Evolutionary conservation across 768 basidiomycete genomes (phyloP), one percentile per base, ranked within the genome.

Genomic region (Boletus patriciae): DNA sequence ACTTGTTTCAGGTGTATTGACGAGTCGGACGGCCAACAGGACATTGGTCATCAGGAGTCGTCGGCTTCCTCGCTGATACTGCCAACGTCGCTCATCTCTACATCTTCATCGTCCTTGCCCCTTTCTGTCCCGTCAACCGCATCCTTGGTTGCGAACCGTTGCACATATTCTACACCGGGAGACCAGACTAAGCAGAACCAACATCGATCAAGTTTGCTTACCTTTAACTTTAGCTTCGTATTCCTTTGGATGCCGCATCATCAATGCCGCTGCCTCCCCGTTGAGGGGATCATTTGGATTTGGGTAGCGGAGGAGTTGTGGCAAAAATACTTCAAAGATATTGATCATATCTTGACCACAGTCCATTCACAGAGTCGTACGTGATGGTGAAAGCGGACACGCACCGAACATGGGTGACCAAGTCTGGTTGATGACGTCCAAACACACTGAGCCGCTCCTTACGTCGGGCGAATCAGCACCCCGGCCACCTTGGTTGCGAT

Each of bases 401-500:
- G 70, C 70, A 95, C 94, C 94, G 70, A 97, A 99, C 97, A 99
- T 98, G 2, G 97, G 97, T 41, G 97, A 98, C 97, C 97, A 99
- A 16, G 96, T 97, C 77, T 98, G 95, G 71, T 98, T 98, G 73
- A 98, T 98, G 41, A 98, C 97, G 73, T 98, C 97, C 61, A 99
- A 78, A 73, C 97, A 99, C 50, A 99, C 96, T 6, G 95, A 98
- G 42, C 96, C 96, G 69, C 94, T 97, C 68, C 94, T 96, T 70
- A 58, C 27, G 36, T 38, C 40, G 50, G 42, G 49, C 45, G 27
- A 33, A 45, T 59, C 27, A 62, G 53, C 58, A 60, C 52, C 29
- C 42, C 37, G 36, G 44, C 23, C 6, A 21, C 51, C n/a, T 54
- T 43, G n/a, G 41, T 36, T 40, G 54, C 47, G 53, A 57, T 58